phyloP scores from a whole-genome alignment of 768 basidiomycete genomes.

The Ramaria sp. region DNA sequence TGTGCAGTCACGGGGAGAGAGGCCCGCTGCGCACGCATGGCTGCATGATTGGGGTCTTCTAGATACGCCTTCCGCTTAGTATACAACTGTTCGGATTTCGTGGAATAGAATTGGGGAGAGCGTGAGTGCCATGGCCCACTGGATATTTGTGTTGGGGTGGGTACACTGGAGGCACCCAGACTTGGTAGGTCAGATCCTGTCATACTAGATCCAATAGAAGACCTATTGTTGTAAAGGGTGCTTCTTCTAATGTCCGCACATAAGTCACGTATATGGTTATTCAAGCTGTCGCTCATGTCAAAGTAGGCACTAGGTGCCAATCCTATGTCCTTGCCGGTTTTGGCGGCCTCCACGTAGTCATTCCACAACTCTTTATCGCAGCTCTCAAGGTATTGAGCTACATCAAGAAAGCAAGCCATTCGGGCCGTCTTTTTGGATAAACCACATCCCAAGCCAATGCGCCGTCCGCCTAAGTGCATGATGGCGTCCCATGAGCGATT shows the following conservation, averaged over 20 bases:
- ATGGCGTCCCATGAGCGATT: constrained; percentile 52
- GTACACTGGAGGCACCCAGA: constrained; percentile 2
- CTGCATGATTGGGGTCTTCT: constrained; percentile 42
- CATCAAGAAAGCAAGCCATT: constrained; percentile 74
- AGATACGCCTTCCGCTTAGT: constrained; percentile 49
- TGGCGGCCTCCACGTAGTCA: constrained; percentile 47
- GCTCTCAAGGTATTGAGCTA: constrained; percentile 72
- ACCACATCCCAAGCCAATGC: constrained; percentile 73
- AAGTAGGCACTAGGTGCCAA: constrained; percentile 62
- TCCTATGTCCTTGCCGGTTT: constrained; percentile 57
- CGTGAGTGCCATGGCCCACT: background rate
- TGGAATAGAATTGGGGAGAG: constrained; percentile 19
- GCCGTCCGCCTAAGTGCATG: constrained; percentile 64
- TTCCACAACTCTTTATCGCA: constrained; percentile 80
- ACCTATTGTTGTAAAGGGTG: constrained; percentile 54
- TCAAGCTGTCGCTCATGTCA: constrained; percentile 48
- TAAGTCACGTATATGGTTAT: constrained; percentile 61
- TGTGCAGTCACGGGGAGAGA: constrained; percentile 68
- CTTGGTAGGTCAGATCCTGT: constrained; percentile 10
- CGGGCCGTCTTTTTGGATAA: constrained; percentile 61
- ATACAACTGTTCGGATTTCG: constrained; percentile 49
- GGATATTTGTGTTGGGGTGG: background rate
- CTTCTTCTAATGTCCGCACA: constrained; percentile 55
- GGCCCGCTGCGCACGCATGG: constrained; percentile 56
- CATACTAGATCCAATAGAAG: constrained; percentile 22